These are phyloP conservation scores for Basidiobolus meristosporus DNA, from an alignment of 371 early-diverging fungal species.

Conservation along the genomic window DNA sequence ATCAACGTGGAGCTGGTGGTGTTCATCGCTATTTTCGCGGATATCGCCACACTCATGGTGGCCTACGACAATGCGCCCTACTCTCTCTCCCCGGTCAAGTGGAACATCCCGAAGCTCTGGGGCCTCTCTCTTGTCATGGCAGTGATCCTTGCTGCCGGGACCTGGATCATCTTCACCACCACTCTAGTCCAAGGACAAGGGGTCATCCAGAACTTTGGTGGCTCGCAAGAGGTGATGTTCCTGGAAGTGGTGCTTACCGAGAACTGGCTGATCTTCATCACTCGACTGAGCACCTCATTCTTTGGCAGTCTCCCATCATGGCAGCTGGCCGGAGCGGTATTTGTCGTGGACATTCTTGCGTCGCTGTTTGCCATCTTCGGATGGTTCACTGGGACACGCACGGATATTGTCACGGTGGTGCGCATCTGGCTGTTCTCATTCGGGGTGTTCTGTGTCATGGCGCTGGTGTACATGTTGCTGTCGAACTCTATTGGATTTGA, in stretches of 20 bases:
- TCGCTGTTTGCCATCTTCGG: slow-evolving; percentile 10
- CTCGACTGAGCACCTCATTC: slow-evolving; percentile 2
- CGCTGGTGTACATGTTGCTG: no score
- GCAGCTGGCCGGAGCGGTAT: slow-evolving; percentile 11
- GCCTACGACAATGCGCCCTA: slow-evolving; percentile 10
- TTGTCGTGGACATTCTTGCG: slow-evolving; percentile 11
- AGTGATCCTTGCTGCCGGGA: slow-evolving; percentile 6
- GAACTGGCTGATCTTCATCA: slow-evolving; percentile 13
- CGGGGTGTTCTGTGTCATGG: slow-evolving; percentile 5
- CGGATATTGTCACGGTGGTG: slow-evolving; percentile 11
- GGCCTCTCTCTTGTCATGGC: slow-evolving; percentile 5
- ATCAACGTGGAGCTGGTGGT: background rate
- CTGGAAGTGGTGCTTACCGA: slow-evolving; percentile 11
- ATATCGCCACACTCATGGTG: background rate
- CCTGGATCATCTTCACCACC: no score
- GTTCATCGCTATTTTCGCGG: background rate
- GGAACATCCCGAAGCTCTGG: slow-evolving; percentile 8
- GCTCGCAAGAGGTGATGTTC: no score
- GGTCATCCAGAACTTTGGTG: no score
- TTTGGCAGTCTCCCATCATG: slow-evolving; percentile 6
- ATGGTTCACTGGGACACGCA: slow-evolving; percentile 8
- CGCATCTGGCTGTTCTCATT: slow-evolving; percentile 10
- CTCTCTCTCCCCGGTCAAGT: slow-evolving; percentile 7
- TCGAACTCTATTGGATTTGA: no score
- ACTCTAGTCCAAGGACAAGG: no score